These are phyloP conservation scores for Penicillium coffeae DNA, from an alignment of 495 filamentous ascomycete species.

Conservation along the genomic window DNA sequence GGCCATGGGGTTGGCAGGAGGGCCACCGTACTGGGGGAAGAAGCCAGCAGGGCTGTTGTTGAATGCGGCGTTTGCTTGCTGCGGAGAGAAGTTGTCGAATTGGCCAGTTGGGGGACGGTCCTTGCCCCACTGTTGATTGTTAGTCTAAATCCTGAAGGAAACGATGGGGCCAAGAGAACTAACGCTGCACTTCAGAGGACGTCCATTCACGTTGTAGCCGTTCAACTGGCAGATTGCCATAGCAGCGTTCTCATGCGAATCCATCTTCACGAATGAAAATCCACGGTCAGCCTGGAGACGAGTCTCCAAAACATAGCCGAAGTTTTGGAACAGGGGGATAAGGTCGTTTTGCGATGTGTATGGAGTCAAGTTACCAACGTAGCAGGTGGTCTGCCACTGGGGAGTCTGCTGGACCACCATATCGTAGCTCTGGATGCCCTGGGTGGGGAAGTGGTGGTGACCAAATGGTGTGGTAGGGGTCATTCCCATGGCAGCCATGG, in stretches of 20 bases:
- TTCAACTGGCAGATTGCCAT: slow-evolving; percentile 98
- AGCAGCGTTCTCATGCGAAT: slow-evolving; percentile 94
- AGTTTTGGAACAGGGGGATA: slow-evolving; percentile 96
- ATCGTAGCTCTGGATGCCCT: slow-evolving; percentile 94
- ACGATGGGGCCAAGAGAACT: slow-evolving; percentile 25
- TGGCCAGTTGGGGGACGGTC: slow-evolving; percentile 89
- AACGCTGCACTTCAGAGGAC: slow-evolving; percentile 98
- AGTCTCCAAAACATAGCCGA: slow-evolving; percentile 94
- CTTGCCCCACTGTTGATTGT: slow-evolving; percentile 82
- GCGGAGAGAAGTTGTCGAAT: slow-evolving; percentile 78
- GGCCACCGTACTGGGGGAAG: slow-evolving; percentile 84
- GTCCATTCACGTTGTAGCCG: slow-evolving; percentile 95
- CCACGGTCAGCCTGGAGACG: slow-evolving; percentile 97
- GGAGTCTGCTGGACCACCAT: slow-evolving; percentile 98
- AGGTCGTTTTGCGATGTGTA: slow-evolving; percentile 97
- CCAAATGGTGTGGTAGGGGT: slow-evolving; percentile 94
- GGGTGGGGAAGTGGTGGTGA: slow-evolving; percentile 96
- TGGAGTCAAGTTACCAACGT: slow-evolving; percentile 95
- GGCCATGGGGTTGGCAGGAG: slow-evolving; percentile 66
- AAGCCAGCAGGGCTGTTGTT: slow-evolving; percentile 74
- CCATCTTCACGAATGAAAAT: slow-evolving; percentile 99
- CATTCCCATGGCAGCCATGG: slow-evolving; percentile 98
- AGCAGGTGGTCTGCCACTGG: slow-evolving; percentile 97
- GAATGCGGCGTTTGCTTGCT: slow-evolving; percentile 54
- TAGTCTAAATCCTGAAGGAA: slow-evolving; percentile 16